Conservation (phyloP, 148 eudicot genomes). For the Beta vulgaris region DNA sequence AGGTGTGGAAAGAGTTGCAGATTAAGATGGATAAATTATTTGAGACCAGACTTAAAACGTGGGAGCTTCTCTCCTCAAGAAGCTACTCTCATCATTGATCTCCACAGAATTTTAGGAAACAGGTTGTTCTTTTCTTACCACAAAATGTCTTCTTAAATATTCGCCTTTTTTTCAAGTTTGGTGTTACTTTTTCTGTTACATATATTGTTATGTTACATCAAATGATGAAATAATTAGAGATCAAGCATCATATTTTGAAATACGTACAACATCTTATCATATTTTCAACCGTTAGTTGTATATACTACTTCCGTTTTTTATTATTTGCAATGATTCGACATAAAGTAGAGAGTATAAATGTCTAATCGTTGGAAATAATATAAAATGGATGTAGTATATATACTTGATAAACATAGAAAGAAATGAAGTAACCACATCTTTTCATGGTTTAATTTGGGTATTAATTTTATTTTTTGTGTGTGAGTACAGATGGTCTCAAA, state of each 20-base stretch:
- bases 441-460: background rate
- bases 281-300: no score
- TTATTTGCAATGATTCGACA: background rate
- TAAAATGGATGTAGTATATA: no score
- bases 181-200: no score
- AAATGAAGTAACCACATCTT: background rate
- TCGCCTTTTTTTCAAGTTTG: background rate
- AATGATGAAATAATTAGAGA: no score
- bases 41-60: constrained; percentile 81
- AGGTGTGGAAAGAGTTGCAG: constrained; percentile 95
- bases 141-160: no score
- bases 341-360: no score
- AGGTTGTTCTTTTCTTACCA: constrained; percentile 34
- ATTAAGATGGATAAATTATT: constrained; percentile 83
- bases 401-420: no score
- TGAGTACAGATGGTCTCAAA: constrained; percentile 75
- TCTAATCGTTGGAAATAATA: no score
- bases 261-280: no score
- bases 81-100: constrained; percentile 77
- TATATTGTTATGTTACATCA: no score
- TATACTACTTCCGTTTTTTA: background rate
- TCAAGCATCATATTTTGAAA: no score
- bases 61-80: constrained; percentile 78
- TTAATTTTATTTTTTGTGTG: background rate
- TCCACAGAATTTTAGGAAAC: constrained; percentile 82